Evolutionary conservation across 2,329 filamentous ascomycete species (phyloP), one percentile per base, ranked within the genome.

Genomic region (Hypomyces rosellus): DNA sequence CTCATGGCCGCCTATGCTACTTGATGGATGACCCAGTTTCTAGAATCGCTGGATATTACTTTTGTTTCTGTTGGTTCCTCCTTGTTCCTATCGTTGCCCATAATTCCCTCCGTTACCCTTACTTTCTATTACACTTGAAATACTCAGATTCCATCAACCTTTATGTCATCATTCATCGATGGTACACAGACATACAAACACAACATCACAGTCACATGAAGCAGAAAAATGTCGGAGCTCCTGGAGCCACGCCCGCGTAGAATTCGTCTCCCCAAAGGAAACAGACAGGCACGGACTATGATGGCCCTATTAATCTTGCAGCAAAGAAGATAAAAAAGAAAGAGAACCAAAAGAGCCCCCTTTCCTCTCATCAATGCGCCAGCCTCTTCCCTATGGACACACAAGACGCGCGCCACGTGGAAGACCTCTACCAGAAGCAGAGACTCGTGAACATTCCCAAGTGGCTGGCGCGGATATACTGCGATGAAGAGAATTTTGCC

Each of bases 271-370:
- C 52, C 50, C 12, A 33, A 45, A 46, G 25, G 42, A 45, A 49
- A 34, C 49, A 67, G 65, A 71, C 69, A 65, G 73, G 65, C 73
- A 65, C 61, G 74, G 74, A 77, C 74, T 77, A 77, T 77, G 74
- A 77, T 74, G 74, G 74, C 69, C 73, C 74, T 30, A 45, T 64
- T 57, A 48, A 59, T 76, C 68, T 76, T 59, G 74, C 73, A 76
- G 65, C 65, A 58, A 50, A 51, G 50, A 54, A 49, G 60, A 43
- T 49, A 51, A 33, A 46, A 18, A 33, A 46, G 20, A 42, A 38
- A 36, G 13, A 25, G 51, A 15, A 37, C 34, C n/a, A n/a, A 38
- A 46, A 46, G 25, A 8, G 15, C 18, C 45, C n/a, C 37, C 12
- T 11, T 20, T 14, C 14, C 39, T 45, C 12, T 38, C 38, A 51